A percentile compares a stretch with the other conserved stretches of the same genome.
These are phyloP conservation scores for Fragaria nilgerrensis DNA, from an alignment of 306 rosid species.

Conservation along the genomic window DNA sequence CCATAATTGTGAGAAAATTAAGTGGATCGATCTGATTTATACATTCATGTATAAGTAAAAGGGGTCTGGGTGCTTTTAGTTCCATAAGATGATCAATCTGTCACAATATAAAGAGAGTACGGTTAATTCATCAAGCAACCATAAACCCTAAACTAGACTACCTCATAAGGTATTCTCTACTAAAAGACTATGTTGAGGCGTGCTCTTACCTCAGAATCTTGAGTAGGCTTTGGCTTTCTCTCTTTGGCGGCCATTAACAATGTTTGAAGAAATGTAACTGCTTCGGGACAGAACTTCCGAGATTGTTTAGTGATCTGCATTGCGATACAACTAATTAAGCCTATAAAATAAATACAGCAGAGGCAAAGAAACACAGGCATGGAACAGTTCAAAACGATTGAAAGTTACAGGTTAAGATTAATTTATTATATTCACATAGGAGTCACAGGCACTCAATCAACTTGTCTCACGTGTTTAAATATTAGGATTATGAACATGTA, in stretches of 20 bases:
- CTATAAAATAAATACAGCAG: conserved; percentile 3
- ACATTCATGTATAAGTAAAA: conserved; percentile 42
- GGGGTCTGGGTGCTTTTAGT: conserved; percentile 50
- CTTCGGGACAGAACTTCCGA: conserved; percentile 80
- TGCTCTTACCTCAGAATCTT: conserved; percentile 62
- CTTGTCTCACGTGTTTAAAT: neutral
- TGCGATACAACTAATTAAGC: conserved; percentile 26
- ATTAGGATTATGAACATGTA: neutral
- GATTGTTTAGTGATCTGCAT: conserved; percentile 71
- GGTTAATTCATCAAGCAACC: conserved; percentile 21
- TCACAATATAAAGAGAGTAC: conserved; percentile 20
- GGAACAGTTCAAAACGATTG: neutral
- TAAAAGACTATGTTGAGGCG: conserved; percentile 9
- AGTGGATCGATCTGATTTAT: conserved; percentile 50
- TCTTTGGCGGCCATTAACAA: conserved; percentile 54
- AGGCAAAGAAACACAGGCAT: neutral
- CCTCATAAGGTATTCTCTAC: neutral
- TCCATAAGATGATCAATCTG: conserved; percentile 67
- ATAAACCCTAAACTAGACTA: conserved; percentile 6
- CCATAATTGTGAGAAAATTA: conserved; percentile 55
- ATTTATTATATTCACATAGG: neutral
- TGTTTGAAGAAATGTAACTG: conserved; percentile 61
- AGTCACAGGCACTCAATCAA: neutral
- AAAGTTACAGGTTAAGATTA: neutral
- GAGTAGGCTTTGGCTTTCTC: conserved; percentile 31